Conservation (phyloP, 129 eudicot genomes). For the Ambrosia trifida region DNA sequence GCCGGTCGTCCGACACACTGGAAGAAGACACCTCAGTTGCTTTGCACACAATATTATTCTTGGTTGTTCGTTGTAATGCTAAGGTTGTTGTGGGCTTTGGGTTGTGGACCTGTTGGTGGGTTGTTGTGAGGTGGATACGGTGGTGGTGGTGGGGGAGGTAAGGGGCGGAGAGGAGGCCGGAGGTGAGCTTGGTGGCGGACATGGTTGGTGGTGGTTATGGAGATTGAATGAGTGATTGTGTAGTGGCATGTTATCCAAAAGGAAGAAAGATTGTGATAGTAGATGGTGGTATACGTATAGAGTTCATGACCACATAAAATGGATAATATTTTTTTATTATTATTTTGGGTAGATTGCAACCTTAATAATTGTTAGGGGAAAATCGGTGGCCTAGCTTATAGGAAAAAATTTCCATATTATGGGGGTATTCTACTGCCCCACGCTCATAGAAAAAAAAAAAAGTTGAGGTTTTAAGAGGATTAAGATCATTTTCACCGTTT, state of each 20-base stretch:
- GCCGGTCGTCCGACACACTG: conserved; percentile 36
- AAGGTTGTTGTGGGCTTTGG: conserved; percentile 11
- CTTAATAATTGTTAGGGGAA: no score
- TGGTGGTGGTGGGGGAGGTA: conserved; percentile 42
- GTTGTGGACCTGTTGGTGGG: conserved; percentile 2
- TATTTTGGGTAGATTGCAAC: neutral
- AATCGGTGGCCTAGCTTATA: no score
- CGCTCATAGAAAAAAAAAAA: no score
- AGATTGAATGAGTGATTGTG: conserved; percentile 22
- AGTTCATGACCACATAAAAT: conserved; percentile 45
- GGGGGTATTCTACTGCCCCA: no score
- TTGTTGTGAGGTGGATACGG: conserved; percentile 22
- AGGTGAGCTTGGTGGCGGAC: conserved; percentile 59
- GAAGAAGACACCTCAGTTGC: conserved; percentile 59
- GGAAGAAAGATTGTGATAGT: conserved; percentile 16
- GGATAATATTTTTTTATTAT: conserved; percentile 18
- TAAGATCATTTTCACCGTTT: no score
- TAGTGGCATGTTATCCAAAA: conserved; percentile 16
- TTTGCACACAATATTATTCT: conserved; percentile 38
- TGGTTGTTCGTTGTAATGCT: neutral
- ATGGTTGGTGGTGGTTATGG: conserved; percentile 20
- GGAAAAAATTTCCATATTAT: no score
- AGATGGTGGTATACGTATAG: conserved; percentile 23
- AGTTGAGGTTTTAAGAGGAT: no score
- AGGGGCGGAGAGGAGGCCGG: conserved; percentile 48